Percentiles rank a stretch among this genome's conserved stretches.
These are phyloP conservation scores for Beta macrorhiza DNA, from an alignment of 179 eudicot species.

Conservation along the genomic window DNA sequence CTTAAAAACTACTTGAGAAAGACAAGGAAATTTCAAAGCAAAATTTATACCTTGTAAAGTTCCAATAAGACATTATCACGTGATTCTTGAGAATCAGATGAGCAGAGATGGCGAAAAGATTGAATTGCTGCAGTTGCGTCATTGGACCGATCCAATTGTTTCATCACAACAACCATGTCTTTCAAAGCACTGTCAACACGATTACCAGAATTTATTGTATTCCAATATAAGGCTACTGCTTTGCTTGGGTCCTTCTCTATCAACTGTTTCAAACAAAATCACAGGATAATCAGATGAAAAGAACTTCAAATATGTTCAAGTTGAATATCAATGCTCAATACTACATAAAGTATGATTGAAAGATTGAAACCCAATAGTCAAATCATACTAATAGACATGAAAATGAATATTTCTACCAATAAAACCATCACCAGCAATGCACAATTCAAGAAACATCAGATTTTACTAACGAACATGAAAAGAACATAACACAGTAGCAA, in stretches of 20 bases:
- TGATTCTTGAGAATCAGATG: slow-evolving; percentile 74
- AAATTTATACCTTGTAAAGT: slow-evolving; percentile 64
- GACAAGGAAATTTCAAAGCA: no score
- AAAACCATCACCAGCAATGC: background rate
- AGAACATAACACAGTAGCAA: no score
- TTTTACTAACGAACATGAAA: no score
- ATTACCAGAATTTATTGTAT: slow-evolving; percentile 85
- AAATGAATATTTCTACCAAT: no score
- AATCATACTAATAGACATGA: no score
- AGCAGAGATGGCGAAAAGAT: slow-evolving; percentile 82
- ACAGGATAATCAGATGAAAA: no score
- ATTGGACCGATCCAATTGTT: slow-evolving; percentile 73
- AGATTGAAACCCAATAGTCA: no score
- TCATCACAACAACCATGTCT: slow-evolving; percentile 94
- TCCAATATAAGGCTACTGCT: slow-evolving; percentile 88
- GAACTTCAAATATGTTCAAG: no score
- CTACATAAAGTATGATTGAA: no score
- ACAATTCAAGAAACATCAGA: no score
- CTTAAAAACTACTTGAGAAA: no score
- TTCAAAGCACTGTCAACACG: slow-evolving; percentile 87
- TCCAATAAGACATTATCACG: slow-evolving; percentile 80
- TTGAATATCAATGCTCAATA: no score
- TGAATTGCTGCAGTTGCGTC: slow-evolving; percentile 88
- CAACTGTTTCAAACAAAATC: slow-evolving; percentile 37
- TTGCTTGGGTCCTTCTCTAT: slow-evolving; percentile 80